Conservation (phyloP, 495 filamentous ascomycete species). For the Amniculicola lignicola region DNA sequence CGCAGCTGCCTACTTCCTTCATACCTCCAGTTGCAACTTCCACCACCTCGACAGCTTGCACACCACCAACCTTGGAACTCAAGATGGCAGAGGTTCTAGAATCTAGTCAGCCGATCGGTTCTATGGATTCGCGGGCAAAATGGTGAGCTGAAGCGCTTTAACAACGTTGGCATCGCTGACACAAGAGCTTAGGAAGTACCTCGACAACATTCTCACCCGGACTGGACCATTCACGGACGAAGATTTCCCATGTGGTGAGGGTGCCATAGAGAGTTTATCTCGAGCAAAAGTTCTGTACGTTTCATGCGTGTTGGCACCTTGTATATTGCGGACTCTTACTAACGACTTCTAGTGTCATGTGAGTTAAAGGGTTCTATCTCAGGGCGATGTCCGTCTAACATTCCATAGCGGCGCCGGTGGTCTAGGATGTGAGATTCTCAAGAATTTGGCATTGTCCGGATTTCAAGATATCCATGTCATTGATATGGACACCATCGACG, state of each 20-base stretch:
- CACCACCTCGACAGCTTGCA: too few species aligned
- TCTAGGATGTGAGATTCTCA: constrained; percentile 93
- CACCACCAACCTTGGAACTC: too few species aligned
- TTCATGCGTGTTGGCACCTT: constrained; percentile 45
- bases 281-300: constrained; percentile 69
- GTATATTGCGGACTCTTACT: constrained; percentile 46
- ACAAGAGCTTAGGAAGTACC: constrained; percentile 60
- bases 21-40: neutral
- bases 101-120: neutral
- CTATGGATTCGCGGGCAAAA: constrained; percentile 24
- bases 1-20: neutral
- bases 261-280: constrained; percentile 58
- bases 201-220: constrained; percentile 72
- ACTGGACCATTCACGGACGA: constrained; percentile 75
- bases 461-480: constrained; percentile 98
- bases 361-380: too few species aligned
- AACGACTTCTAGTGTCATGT: constrained; percentile 49
- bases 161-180: constrained; percentile 10
- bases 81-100: constrained; percentile 13
- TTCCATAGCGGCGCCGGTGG: constrained; percentile 81
- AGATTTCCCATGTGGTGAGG: constrained; percentile 57
- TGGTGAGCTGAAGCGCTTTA: constrained; percentile 24
- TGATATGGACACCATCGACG: constrained; percentile 99
- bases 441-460: constrained; percentile 91
- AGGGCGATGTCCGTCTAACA: too few species aligned